Evolutionary conservation across 768 basidiomycete genomes (phyloP).

Genomic region (Mycena kentingensis): DNA sequence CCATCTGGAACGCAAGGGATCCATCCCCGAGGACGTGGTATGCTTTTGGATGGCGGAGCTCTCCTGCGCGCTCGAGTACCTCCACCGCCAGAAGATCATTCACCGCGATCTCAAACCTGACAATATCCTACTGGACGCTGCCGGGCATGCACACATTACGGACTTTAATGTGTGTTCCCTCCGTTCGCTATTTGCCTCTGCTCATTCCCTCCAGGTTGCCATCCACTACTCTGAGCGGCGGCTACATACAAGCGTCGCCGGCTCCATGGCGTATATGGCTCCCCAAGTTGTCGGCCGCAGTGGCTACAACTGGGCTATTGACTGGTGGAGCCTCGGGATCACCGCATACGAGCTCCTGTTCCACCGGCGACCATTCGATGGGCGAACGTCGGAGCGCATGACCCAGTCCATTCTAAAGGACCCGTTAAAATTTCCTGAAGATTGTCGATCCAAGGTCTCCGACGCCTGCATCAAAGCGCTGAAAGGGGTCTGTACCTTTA

Average conservation of each 20-base stretch:
- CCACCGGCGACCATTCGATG: constrained; percentile 84
- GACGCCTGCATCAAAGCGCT: constrained; percentile 67
- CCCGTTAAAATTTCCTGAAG: constrained; percentile 74
- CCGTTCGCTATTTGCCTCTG: neutral
- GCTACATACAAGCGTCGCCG: constrained; percentile 89
- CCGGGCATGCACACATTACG: constrained; percentile 94
- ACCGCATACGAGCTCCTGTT: constrained; percentile 90
- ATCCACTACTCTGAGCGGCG: constrained; percentile 94
- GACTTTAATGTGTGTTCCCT: constrained; percentile 76
- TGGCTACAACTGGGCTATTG: constrained; percentile 91
- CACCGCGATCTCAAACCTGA: constrained; percentile 92
- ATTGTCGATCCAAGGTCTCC: constrained; percentile 61
- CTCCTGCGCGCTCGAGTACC: constrained; percentile 79
- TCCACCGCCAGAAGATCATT: constrained; percentile 90
- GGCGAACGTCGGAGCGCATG: constrained; percentile 86
- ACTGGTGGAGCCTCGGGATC: constrained; percentile 96
- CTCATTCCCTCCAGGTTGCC: constrained; percentile 49
- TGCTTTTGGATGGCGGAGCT: constrained; percentile 91
- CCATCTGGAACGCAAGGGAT: constrained; percentile 74
- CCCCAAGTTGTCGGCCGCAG: constrained; percentile 91
- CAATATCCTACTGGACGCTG: constrained; percentile 91
- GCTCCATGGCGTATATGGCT: constrained; percentile 99
- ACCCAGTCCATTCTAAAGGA: constrained; percentile 85
- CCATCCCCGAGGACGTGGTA: constrained; percentile 70
- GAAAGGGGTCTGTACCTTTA: constrained; percentile 49